Evolutionary conservation across 1,284 basidiomycete species (phyloP).

Genomic region (Xerocomus tenax): DNA sequence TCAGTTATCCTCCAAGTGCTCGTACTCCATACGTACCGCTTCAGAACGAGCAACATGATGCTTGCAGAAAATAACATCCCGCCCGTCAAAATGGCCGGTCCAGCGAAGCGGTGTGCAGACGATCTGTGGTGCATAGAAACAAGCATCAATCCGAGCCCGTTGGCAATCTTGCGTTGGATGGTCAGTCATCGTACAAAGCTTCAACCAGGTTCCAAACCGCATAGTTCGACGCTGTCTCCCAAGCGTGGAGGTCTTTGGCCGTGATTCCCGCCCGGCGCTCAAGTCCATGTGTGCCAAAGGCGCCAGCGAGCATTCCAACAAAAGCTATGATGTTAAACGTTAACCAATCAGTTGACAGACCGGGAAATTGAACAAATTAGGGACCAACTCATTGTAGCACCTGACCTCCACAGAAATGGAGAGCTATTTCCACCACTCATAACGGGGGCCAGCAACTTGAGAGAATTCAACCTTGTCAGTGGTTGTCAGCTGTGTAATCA

Average conservation of each 20-base stretch:
- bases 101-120: slow-evolving; percentile 56
- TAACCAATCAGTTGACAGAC: neutral
- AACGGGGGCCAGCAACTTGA: slow-evolving; percentile 22
- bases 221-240: slow-evolving; percentile 57
- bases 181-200: slow-evolving; percentile 13
- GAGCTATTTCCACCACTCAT: slow-evolving; percentile 14
- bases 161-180: slow-evolving; percentile 49
- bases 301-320: slow-evolving; percentile 54
- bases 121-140: slow-evolving; percentile 68
- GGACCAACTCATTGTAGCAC: slow-evolving; percentile 26
- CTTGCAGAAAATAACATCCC: slow-evolving; percentile 62
- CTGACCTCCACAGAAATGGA: slow-evolving; percentile 36
- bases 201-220: slow-evolving; percentile 38
- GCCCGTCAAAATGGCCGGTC: slow-evolving; percentile 59
- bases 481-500: neutral
- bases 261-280: slow-evolving; percentile 43
- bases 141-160: slow-evolving; percentile 66
- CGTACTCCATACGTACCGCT: slow-evolving; percentile 36
- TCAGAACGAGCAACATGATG: slow-evolving; percentile 55
- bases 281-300: slow-evolving; percentile 65
- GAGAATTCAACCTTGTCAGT: neutral
- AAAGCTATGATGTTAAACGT: slow-evolving; percentile 34
- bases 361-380: neutral
- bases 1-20: slow-evolving; percentile 4
- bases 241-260: slow-evolving; percentile 48